Evolutionary conservation across 495 filamentous ascomycete species (phyloP).

Genomic region (Aspergillus olivimuriae): DNA sequence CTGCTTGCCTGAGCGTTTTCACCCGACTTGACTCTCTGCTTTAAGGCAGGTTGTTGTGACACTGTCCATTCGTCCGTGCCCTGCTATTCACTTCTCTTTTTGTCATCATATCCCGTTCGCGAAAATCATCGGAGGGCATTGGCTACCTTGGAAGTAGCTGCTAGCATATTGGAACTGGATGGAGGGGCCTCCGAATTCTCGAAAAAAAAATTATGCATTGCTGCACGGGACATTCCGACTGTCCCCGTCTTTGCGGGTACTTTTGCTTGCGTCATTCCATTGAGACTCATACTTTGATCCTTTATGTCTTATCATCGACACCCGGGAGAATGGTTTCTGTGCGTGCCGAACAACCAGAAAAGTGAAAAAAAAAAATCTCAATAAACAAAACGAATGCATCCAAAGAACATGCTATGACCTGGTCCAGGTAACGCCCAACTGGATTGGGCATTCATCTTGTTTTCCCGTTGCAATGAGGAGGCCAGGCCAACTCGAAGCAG

Average conservation of each 20-base stretch:
- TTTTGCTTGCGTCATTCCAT: not conserved
- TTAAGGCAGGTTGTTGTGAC: too few species aligned
- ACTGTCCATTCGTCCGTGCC: slow-evolving; percentile 13
- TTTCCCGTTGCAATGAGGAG: not conserved
- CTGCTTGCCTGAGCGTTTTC: slow-evolving; percentile 93
- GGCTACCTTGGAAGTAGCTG: slow-evolving; percentile 32
- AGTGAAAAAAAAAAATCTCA: not conserved
- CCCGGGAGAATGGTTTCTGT: not conserved
- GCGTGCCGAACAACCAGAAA: not conserved
- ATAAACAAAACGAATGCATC: too few species aligned
- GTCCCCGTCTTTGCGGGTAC: slow-evolving; percentile 6
- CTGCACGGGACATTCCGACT: slow-evolving; percentile 21
- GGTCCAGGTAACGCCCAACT: slow-evolving; percentile 2
- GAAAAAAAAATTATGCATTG: slow-evolving; percentile 21
- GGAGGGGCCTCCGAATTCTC: slow-evolving; percentile 20
- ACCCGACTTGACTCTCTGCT: slow-evolving; percentile 92
- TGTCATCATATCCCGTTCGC: slow-evolving; percentile 6
- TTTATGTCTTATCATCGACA: too few species aligned
- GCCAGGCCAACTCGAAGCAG: not conserved
- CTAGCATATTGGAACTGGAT: slow-evolving; percentile 26
- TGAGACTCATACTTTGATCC: not conserved
- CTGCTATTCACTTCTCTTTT: slow-evolving; percentile 11
- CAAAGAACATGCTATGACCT: not conserved
- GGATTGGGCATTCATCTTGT: slow-evolving; percentile 1
- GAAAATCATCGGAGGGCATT: slow-evolving; percentile 7